Evolutionary conservation across 768 basidiomycete genomes (phyloP).

Genomic region (Tulasnella sp.): DNA sequence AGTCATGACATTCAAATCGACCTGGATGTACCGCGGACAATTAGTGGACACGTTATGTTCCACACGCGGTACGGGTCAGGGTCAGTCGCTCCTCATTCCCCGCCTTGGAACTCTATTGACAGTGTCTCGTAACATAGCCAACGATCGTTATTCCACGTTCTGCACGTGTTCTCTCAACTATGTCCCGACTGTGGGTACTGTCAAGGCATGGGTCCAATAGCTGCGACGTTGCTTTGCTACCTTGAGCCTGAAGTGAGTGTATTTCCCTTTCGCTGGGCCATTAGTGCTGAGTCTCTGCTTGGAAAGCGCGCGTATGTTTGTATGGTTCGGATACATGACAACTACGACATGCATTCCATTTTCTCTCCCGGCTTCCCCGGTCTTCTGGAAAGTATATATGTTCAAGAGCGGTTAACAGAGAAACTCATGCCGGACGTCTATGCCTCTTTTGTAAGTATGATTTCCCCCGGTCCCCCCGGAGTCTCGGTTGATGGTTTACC

Average conservation of each 20-base stretch:
- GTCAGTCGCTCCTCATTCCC: slow-evolving; percentile 36
- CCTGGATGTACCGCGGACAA: slow-evolving; percentile 92
- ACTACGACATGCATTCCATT: slow-evolving; percentile 74
- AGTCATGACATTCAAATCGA: slow-evolving; percentile 94
- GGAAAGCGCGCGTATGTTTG: slow-evolving; percentile 57
- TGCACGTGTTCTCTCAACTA: slow-evolving; percentile 81
- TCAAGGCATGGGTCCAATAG: slow-evolving; percentile 98
- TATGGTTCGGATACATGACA: slow-evolving; percentile 79
- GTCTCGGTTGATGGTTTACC: not conserved
- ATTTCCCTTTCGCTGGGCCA: not conserved
- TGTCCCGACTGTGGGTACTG: slow-evolving; percentile 87
- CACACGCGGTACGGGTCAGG: slow-evolving; percentile 91
- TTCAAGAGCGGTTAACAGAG: slow-evolving; percentile 83
- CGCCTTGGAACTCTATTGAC: not conserved
- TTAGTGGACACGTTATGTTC: slow-evolving; percentile 88
- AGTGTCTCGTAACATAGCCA: slow-evolving; percentile 40
- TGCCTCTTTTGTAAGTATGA: slow-evolving; percentile 47
- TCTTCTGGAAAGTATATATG: slow-evolving; percentile 86
- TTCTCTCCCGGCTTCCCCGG: slow-evolving; percentile 95
- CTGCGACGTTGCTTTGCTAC: slow-evolving; percentile 88
- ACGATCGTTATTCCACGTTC: slow-evolving; percentile 86
- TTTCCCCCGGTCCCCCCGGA: not conserved
- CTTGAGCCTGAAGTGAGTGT: slow-evolving; percentile 59
- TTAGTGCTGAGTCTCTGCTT: not conserved
- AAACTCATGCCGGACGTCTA: slow-evolving; percentile 84